phyloP scores from a whole-genome alignment of 345 rosid genomes.

The Nephelium lappaceum region DNA sequence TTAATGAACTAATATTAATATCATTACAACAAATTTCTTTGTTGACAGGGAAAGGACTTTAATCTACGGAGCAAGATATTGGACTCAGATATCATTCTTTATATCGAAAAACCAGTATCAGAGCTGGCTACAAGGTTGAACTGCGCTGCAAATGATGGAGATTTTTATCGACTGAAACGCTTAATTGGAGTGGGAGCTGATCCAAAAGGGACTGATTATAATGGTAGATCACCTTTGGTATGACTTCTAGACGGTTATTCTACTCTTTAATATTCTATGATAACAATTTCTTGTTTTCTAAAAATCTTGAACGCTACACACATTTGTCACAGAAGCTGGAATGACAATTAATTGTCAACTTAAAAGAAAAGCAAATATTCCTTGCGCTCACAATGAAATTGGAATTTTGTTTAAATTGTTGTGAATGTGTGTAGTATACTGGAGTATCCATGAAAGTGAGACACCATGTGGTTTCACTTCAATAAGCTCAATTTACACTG shows the following conservation, averaged over 20 bases:
- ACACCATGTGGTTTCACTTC: neutral
- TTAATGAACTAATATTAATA: neutral
- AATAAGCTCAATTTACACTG: no score
- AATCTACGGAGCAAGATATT: constrained; percentile 48
- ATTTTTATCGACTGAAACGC: constrained; percentile 59
- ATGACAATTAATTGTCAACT: neutral
- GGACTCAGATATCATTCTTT: constrained; percentile 65
- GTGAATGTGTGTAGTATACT: neutral
- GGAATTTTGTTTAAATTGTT: neutral
- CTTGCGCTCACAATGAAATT: neutral
- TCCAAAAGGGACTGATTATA: constrained; percentile 70
- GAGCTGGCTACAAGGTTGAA: constrained; percentile 69
- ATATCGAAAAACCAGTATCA: constrained; percentile 70
- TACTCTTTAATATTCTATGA: neutral
- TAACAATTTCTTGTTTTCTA: neutral
- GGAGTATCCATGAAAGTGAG: no score
- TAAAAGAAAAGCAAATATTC: neutral
- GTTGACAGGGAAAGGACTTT: constrained; percentile 65
- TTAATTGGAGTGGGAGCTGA: constrained; percentile 69
- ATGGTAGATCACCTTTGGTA: constrained; percentile 89
- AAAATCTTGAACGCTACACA: neutral
- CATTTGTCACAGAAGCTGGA: neutral
- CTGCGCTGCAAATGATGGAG: constrained; percentile 68
- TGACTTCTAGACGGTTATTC: constrained; percentile 9
- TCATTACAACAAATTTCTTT: neutral